Base-by-base conservation (phyloP, 306 rosid genomes). In the Adenanthera pavonina region DNA sequence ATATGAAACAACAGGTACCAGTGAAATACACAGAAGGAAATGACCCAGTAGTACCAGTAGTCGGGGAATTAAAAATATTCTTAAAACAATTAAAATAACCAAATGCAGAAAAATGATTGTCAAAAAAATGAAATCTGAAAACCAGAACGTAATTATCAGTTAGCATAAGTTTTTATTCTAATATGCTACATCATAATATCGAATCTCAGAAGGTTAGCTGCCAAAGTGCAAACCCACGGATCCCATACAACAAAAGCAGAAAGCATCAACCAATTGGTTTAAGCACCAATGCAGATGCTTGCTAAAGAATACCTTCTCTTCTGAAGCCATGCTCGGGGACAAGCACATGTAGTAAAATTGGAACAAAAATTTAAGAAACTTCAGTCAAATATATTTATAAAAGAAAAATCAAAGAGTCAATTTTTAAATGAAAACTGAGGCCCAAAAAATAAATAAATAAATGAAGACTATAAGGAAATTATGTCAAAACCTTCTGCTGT, bases 321-420 rank as follows among this genome's bases (percentile, higher is more conserved):
- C 76, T 95, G 99, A 84, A 95, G 93, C 99, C 99, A 95, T 70
- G 96, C 96, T 86, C 92, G 98, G 97, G 15, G 98, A 89, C 86
- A 93, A 84, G 86, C 89, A 93, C 47, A 98, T 77, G 59, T 92
- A 90, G 83, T 90, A 66, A 90, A 86, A 95, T 89, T 95, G 99
- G 78, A 92, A 93, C 99, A 93, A 85, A 56, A 86, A 85, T 57
- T 77, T 25, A 76, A 79, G 54, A 79, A 44, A 81, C 14, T 64
- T 75, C 10, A 17, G 84, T 82, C 65, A 78, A 78, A 46, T 25
- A 81, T 5, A 79, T 51, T 57, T 69, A 69, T 77, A 76, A 68
- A 15, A 56, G 9, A 75, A 47, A 57, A 40, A 52, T 16, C 4
- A 71, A 53, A 73, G 13, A 51, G 16, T 43, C 19, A 74, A 70